These are phyloP conservation scores for Aureobasidium mangrovei DNA, from an alignment of 2,329 filamentous ascomycete species.

Conservation along the genomic window DNA sequence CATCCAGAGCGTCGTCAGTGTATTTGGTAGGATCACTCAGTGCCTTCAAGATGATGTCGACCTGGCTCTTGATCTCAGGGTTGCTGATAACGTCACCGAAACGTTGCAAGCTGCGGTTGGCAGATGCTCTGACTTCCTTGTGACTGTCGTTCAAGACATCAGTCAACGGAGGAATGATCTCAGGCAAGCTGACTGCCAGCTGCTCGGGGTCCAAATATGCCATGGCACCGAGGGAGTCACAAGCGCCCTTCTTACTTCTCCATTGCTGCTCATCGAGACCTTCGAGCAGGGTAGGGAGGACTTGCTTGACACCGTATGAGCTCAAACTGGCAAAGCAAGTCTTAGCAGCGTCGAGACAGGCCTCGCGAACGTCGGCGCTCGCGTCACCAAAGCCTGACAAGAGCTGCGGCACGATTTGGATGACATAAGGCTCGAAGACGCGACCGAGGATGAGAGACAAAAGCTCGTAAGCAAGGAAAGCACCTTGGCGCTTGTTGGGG, in stretches of 20 bases:
- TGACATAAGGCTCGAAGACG: constrained; percentile 91
- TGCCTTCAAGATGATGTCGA: constrained; percentile 86
- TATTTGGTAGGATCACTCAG: constrained; percentile 96
- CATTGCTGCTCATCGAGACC: constrained; percentile 93
- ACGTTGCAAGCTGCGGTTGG: constrained; percentile 91
- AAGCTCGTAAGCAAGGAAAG: constrained; percentile 83
- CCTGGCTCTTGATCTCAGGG: constrained; percentile 88
- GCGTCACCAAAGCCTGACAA: constrained; percentile 82
- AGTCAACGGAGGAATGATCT: constrained; percentile 93
- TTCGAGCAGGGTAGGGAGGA: constrained; percentile 81
- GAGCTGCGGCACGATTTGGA: constrained; percentile 87
- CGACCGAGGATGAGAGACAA: constrained; percentile 77
- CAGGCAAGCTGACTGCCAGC: constrained; percentile 80
- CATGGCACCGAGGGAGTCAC: constrained; percentile 94
- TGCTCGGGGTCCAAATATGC: constrained; percentile 96
- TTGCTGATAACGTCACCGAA: constrained; percentile 99
- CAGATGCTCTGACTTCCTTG: constrained; percentile 86
- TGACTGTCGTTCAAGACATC: constrained; percentile 94
- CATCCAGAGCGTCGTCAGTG: constrained; percentile 87
- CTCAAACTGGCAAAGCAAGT: constrained; percentile 88
- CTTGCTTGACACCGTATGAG: constrained; percentile 91
- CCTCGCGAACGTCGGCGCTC: constrained; percentile 82
- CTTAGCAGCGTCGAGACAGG: constrained; percentile 86
- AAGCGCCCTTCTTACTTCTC: constrained; percentile 97
- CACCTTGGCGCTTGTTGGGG: constrained; percentile 75